Base-by-base conservation (phyloP, 1,139 yeast genomes). In the Sugiyamaella paludigena region DNA sequence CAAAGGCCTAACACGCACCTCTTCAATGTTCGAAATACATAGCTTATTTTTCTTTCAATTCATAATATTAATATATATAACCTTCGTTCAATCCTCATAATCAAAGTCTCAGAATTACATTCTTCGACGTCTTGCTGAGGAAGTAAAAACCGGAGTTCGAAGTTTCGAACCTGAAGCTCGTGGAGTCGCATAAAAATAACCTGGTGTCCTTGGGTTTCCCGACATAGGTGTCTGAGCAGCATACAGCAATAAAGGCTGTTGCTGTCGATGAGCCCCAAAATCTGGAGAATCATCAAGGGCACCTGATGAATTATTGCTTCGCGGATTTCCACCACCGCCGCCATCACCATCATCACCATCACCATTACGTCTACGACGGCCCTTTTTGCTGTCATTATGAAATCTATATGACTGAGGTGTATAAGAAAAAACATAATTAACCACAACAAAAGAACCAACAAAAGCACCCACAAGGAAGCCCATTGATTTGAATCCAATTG, bases 401-500 rank as follows among this genome's bases (percentile, higher is more conserved):
- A 38, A 47, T 7, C 43, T 30, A 34, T 36, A 40, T 10, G 49
- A 33, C 5, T 31, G 44, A 9, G 47, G 49, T 19, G 29, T 36
- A 36, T 49, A 49, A 8, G 49, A 39, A 48, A 56, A 54, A 4
- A 52, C 59, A 31, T 49, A 40, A 32, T 54, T 54, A 34, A 54
- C 56, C 12, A 52, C 47, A 36, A 52, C 35, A 27, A 54, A 47
- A 4, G 56, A 49, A 8, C 77, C 68, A 15, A 76, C 65, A 37
- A 76, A 60, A 5, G 71, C 41, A 9, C 47, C 50, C 2, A 71
- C 51, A 24, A 79, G 58, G 49, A 83, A 77, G 2, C 79, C 58
- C 63, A 87, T 73, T 2, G 92, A 75, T 64, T 86, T 87, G 83
- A 88, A 82, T 35, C 86, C 80, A 36, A 88, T 80, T 1, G 89